Evolutionary conservation across 1,139 yeast genomes (phyloP).

Genomic region (Kluyveromyces sp.): DNA sequence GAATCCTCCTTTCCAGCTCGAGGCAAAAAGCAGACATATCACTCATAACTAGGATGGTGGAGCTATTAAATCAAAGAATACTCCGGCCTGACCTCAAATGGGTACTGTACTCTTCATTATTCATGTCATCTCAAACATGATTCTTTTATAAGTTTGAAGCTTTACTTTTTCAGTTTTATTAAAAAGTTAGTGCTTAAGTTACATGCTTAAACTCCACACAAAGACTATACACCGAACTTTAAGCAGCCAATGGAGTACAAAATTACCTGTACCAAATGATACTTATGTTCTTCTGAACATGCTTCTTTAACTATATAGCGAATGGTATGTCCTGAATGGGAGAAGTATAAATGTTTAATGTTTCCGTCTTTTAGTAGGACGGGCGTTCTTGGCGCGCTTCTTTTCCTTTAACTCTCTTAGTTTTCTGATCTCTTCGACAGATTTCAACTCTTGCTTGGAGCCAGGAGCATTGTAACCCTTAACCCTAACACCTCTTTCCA

Average conservation of each 20-base stretch:
- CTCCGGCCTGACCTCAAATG: no score
- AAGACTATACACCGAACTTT: no score
- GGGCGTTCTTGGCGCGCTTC: conserved; percentile 76
- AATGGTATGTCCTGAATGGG: background rate
- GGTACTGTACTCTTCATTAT: background rate
- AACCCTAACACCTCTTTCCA: conserved; percentile 65
- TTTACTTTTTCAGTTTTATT: no score
- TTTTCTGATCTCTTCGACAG: conserved; percentile 74
- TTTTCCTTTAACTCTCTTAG: conserved; percentile 62
- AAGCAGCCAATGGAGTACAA: no score
- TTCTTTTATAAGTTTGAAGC: background rate
- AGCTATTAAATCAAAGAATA: no score
- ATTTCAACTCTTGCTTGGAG: conserved; percentile 56
- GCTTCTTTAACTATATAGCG: no score
- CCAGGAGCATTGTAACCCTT: conserved; percentile 55
- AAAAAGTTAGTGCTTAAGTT: no score
- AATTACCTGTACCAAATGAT: no score
- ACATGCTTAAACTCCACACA: no score
- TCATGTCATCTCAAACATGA: background rate
- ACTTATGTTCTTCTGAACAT: no score
- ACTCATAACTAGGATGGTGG: background rate
- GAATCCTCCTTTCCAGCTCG: conserved; percentile 34
- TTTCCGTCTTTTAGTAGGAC: conserved; percentile 53
- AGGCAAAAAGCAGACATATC: conserved; percentile 5
- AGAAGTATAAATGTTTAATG: conserved; percentile 4